phyloP scores from a whole-genome alignment of 768 basidiomycete species.

The Phylloporus sp. region DNA sequence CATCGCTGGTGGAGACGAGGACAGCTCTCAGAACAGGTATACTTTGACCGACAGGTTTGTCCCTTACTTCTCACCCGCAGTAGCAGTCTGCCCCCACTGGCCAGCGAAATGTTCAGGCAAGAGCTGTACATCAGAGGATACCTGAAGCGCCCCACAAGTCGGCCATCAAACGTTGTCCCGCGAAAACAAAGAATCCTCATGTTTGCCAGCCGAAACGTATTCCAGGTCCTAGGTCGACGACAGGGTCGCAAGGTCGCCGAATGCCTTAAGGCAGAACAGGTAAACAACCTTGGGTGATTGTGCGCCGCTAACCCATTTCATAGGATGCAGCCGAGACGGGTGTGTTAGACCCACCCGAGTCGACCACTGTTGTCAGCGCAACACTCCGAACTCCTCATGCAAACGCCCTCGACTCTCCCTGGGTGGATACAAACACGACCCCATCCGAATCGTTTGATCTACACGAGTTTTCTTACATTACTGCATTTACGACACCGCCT shows the following conservation, averaged over 20 bases:
- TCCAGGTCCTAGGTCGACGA: slow-evolving; percentile 17
- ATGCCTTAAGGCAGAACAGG: slow-evolving; percentile 14
- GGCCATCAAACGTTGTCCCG: background rate
- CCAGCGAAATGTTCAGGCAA: slow-evolving; percentile 26
- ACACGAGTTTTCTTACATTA: slow-evolving; percentile 31
- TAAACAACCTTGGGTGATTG: slow-evolving; percentile 1
- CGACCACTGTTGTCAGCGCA: slow-evolving; percentile 9
- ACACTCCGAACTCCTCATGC: slow-evolving; percentile 6
- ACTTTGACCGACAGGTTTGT: background rate
- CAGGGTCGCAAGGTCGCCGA: slow-evolving; percentile 18
- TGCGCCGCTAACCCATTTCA: background rate
- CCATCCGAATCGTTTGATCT: slow-evolving; percentile 21
- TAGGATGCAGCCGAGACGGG: slow-evolving; percentile 3
- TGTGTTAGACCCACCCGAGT: background rate
- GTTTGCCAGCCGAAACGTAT: slow-evolving; percentile 2
- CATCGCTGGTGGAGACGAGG: background rate
- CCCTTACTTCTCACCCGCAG: background rate
- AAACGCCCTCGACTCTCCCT: slow-evolving; percentile 10
- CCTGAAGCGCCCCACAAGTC: slow-evolving; percentile 16
- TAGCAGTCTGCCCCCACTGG: slow-evolving; percentile 22
- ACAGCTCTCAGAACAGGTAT: slow-evolving; percentile 11
- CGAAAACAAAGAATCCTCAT: slow-evolving; percentile 3
- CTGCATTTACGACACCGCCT: slow-evolving; percentile 30
- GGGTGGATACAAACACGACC: slow-evolving; percentile 6
- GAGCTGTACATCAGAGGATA: slow-evolving; percentile 29